A percentile compares a stretch with the other conserved stretches of the same genome.
Evolutionary conservation across 768 basidiomycete genomes (phyloP).

Genomic region (Boletus tylopilopsis): DNA sequence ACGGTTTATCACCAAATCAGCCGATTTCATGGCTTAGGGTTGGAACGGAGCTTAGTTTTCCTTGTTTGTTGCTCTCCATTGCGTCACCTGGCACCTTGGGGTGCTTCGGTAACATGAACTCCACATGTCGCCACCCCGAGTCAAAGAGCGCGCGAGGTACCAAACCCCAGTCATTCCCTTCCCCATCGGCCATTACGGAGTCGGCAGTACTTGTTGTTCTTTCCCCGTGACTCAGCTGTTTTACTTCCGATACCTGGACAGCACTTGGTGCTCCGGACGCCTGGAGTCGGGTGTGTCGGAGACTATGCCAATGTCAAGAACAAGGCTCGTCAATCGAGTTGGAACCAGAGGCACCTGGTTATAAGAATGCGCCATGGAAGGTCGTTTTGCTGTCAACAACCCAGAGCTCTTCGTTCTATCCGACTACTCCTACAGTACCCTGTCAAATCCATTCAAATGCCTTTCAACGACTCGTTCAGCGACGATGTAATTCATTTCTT

Average conservation of each 20-base stretch:
- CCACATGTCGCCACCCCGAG: not conserved
- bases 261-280: conserved; percentile 6
- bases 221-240: not conserved
- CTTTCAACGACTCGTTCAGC: conserved; percentile 7
- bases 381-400: not conserved
- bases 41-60: not conserved
- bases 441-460: not conserved
- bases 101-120: not conserved
- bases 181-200: conserved; percentile 4
- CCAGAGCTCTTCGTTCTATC: not conserved
- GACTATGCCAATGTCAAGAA: conserved; percentile 13
- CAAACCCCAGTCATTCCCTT: not conserved
- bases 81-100: conserved; percentile 2
- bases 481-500: conserved; percentile 11
- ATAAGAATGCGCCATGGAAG: conserved; percentile 7
- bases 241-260: not conserved
- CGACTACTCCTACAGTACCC: not conserved
- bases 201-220: not conserved
- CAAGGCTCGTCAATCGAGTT: not conserved
- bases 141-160: not conserved
- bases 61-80: conserved; percentile 1
- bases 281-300: conserved; percentile 15
- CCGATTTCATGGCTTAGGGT: not conserved
- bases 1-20: not conserved
- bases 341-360: not conserved